These are phyloP conservation scores for Chrysanthemum makinoi DNA, from an alignment of 129 eudicot genomes.

Conservation along the genomic window DNA sequence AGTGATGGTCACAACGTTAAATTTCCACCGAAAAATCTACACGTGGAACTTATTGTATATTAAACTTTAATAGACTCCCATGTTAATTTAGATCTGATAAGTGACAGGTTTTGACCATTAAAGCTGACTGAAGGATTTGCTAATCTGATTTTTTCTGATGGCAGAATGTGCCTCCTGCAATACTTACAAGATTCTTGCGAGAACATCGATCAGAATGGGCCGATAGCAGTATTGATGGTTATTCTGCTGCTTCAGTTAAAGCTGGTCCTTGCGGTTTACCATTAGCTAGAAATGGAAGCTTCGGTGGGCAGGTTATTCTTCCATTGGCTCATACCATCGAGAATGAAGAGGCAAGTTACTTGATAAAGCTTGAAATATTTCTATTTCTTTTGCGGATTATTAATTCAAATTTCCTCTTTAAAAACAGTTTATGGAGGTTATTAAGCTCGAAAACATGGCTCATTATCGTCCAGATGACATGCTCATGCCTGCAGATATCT, in stretches of 20 bases:
- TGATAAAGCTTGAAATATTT: not conserved
- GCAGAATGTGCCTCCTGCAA: constrained; percentile 96
- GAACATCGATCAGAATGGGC: constrained; percentile 99
- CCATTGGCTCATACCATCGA: constrained; percentile 97
- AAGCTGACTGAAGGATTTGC: not conserved
- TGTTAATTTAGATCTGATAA: not conserved
- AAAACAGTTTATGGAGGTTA: constrained; percentile 90
- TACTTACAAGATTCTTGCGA: constrained; percentile 76
- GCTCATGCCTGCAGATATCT: constrained; percentile 83
- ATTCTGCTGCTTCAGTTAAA: constrained; percentile 82
- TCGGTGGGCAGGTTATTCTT: constrained; percentile 91
- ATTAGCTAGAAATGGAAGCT: constrained; percentile 54
- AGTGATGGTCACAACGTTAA: not conserved
- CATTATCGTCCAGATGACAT: constrained; percentile 65
- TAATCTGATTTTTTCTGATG: not conserved
- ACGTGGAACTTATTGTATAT: not conserved
- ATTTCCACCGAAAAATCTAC: not conserved
- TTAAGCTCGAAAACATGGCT: constrained; percentile 74
- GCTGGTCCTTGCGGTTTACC: constrained; percentile 82
- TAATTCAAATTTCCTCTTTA: not conserved
- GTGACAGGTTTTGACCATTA: not conserved
- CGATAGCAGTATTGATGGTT: constrained; percentile 85
- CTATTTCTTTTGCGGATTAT: not conserved
- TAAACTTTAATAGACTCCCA: not conserved
- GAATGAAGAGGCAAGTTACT: constrained; percentile 75